Percentiles rank a stretch among this genome's conserved stretches.
These are phyloP conservation scores for Cucurbita argyrosperma DNA, from an alignment of 306 rosid genomes.

Conservation along the genomic window DNA sequence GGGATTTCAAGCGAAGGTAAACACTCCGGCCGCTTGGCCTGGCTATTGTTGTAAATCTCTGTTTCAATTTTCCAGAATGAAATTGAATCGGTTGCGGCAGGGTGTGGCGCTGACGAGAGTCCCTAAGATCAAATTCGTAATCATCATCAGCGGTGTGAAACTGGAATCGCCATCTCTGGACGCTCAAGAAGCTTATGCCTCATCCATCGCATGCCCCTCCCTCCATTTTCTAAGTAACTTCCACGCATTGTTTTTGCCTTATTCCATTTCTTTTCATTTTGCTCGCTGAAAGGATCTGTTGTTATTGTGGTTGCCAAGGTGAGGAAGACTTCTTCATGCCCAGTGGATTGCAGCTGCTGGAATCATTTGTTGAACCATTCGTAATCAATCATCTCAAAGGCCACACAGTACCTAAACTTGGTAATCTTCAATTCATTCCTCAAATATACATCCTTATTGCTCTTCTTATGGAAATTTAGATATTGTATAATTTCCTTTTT, in stretches of 20 bases:
- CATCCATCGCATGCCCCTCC: constrained; percentile 40
- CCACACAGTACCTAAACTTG: constrained; percentile 65
- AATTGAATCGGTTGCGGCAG: constrained; percentile 22
- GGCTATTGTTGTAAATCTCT: neutral
- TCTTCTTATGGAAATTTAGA: neutral
- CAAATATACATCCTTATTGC: neutral
- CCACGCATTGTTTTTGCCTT: neutral
- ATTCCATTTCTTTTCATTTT: no score
- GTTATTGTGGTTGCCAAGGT: constrained; percentile 22
- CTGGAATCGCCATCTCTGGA: constrained; percentile 20
- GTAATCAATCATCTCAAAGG: constrained; percentile 75
- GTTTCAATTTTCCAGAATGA: neutral
- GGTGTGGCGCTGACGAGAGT: constrained; percentile 56
- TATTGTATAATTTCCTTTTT: neutral
- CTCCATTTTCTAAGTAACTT: constrained; percentile 68
- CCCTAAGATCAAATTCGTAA: constrained; percentile 41
- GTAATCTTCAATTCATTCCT: constrained; percentile 7
- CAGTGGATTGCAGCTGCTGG: constrained; percentile 32
- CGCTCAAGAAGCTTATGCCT: constrained; percentile 43
- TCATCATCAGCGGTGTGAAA: constrained; percentile 65
- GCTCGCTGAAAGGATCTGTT: no score
- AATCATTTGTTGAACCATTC: constrained; percentile 36
- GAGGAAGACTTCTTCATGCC: constrained; percentile 60
- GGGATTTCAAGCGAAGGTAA: constrained; percentile 68
- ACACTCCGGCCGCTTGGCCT: neutral